Conservation (phyloP, 2,329 filamentous ascomycete genomes). For the Chrysoporthe deuterocubensis region DNA sequence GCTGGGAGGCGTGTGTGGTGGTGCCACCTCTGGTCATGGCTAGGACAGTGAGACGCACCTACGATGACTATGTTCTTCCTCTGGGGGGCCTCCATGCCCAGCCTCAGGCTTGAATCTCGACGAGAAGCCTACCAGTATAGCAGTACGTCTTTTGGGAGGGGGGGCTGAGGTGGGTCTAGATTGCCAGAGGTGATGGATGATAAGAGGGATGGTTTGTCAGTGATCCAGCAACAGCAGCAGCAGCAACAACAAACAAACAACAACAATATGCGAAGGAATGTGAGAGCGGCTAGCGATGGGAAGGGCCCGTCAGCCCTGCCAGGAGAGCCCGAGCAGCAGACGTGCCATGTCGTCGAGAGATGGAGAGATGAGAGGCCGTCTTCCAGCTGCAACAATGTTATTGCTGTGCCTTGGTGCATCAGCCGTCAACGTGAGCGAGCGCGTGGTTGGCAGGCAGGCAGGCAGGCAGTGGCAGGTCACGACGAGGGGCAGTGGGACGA, state of each 20-base stretch:
- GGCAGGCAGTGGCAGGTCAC: neutral
- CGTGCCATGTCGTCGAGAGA: neutral
- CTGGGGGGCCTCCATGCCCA: conserved; percentile 33
- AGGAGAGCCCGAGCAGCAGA: neutral
- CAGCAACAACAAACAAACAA: too few relatives aligned
- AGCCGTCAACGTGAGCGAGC: neutral
- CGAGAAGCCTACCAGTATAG: neutral
- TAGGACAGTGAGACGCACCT: conserved; percentile 34
- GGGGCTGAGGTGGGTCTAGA: neutral
- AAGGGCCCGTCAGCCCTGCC: neutral
- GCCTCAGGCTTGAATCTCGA: neutral
- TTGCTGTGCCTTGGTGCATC: neutral
- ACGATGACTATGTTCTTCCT: conserved; percentile 55
- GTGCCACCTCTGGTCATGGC: too few relatives aligned
- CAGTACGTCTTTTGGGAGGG: too few relatives aligned
- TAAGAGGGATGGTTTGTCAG: neutral
- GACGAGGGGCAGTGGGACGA: neutral
- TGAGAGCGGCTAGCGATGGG: too few relatives aligned
- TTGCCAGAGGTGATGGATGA: too few relatives aligned
- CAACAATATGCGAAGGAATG: too few relatives aligned
- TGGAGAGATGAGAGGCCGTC: too few relatives aligned
- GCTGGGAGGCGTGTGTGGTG: too few relatives aligned
- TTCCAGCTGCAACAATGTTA: neutral
- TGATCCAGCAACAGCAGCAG: too few relatives aligned
- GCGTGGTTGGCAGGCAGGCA: neutral